Percentiles rank a stretch among this genome's conserved stretches.
phyloP scores from a whole-genome alignment of 2,329 filamentous ascomycete genomes.

The Emydomyces testavorans region DNA sequence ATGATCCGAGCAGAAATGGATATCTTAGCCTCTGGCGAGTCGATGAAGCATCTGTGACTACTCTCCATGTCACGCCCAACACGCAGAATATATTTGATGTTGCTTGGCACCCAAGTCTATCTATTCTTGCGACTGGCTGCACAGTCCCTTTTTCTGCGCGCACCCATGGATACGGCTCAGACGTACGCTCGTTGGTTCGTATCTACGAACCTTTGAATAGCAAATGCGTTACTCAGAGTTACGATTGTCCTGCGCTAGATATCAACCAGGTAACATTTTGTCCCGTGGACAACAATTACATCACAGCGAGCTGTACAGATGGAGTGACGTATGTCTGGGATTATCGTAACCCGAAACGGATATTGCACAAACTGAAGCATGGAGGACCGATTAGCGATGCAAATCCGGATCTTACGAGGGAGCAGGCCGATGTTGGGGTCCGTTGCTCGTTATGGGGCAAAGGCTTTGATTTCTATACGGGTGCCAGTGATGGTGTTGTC shows the following conservation, averaged over 20 bases:
- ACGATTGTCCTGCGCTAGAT: conserved; percentile 48
- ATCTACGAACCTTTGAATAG: conserved; percentile 38
- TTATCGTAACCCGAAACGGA: conserved; percentile 34
- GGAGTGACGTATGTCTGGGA: conserved; percentile 53
- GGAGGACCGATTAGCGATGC: conserved; percentile 41
- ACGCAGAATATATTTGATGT: conserved; percentile 48
- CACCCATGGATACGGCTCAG: conserved; percentile 24
- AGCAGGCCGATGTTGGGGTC: conserved; percentile 47
- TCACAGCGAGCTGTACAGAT: conserved; percentile 51
- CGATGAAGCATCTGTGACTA: conserved; percentile 26
- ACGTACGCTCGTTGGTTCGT: conserved; percentile 41
- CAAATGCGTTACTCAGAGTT: conserved; percentile 33
- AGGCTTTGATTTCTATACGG: conserved; percentile 45
- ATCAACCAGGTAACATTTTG: conserved; percentile 50
- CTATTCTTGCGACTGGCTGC: conserved; percentile 44
- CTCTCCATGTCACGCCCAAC: conserved; percentile 35
- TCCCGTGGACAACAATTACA: conserved; percentile 35
- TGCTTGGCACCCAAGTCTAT: conserved; percentile 43
- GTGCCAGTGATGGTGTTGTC: conserved; percentile 49
- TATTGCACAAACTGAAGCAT: conserved; percentile 43
- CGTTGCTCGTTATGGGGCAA: conserved; percentile 48
- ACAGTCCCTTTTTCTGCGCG: conserved; percentile 27
- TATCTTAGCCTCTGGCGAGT: conserved; percentile 46
- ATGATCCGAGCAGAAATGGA: conserved; percentile 33
- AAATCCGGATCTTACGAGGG: conserved; percentile 29